Evolutionary conservation across 352 stramenopile species (phyloP).

Genomic region (Globisporangium parvum): DNA sequence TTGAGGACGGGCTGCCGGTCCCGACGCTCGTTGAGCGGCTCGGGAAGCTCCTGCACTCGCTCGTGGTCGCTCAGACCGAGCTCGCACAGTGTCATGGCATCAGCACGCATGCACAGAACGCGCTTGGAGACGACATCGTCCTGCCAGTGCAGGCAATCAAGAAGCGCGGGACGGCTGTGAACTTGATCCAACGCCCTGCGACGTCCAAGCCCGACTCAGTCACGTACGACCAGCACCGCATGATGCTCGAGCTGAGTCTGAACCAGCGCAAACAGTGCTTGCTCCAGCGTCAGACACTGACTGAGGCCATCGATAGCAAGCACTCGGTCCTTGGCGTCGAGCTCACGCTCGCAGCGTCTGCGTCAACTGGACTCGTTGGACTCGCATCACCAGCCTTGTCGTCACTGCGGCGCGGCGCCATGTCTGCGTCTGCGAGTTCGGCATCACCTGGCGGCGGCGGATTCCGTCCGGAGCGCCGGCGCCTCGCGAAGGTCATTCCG

Average conservation of each 20-base stretch:
- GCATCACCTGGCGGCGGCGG: slow-evolving; percentile 8
- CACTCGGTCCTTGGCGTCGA: slow-evolving; percentile 64
- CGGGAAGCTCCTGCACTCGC: slow-evolving; percentile 43
- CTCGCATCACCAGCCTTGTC: slow-evolving; percentile 3
- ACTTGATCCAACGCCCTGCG: slow-evolving; percentile 17
- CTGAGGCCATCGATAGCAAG: slow-evolving; percentile 28
- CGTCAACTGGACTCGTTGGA: slow-evolving; percentile 6
- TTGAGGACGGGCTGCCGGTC: slow-evolving; percentile 35
- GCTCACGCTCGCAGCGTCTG: slow-evolving; percentile 11
- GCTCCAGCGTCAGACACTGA: slow-evolving; percentile 36
- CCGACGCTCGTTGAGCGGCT: slow-evolving; percentile 36
- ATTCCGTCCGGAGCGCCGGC: slow-evolving; percentile 10
- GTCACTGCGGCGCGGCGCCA: slow-evolving; percentile 3
- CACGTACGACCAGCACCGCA: slow-evolving; percentile 50
- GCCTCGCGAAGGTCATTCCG: slow-evolving; percentile 37
- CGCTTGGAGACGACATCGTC: slow-evolving; percentile 23
- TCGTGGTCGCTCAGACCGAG: slow-evolving; percentile 49
- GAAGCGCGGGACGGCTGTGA: slow-evolving; percentile 19
- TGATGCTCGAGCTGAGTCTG: slow-evolving; percentile 64
- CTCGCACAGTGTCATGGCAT: slow-evolving; percentile 35
- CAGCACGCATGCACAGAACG: slow-evolving; percentile 4
- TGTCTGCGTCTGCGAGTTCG: not conserved
- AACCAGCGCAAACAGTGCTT: slow-evolving; percentile 63
- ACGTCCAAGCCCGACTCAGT: slow-evolving; percentile 43
- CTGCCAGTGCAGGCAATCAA: slow-evolving; percentile 26